Percentiles rank a stretch among this genome's conserved stretches.
These are phyloP conservation scores for Xylariaceae sp. DNA, from an alignment of 2,329 filamentous ascomycete species.

Conservation along the genomic window DNA sequence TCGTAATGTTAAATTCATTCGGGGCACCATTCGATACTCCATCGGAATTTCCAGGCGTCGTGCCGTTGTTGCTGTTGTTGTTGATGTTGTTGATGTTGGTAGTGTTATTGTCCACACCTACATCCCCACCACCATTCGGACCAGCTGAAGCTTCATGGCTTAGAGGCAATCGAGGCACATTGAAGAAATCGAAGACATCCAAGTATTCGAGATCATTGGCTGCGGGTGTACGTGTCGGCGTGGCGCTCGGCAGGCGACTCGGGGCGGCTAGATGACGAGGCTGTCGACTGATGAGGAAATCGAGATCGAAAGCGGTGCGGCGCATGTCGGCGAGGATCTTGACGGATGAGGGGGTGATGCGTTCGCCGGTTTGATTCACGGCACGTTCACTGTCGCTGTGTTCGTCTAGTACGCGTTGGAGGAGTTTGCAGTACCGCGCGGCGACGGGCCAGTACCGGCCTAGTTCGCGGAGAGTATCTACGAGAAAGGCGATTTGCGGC, in stretches of 20 bases:
- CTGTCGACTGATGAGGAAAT: constrained; percentile 82
- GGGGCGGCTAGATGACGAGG: constrained; percentile 46
- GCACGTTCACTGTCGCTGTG: constrained; percentile 68
- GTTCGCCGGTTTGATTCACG: constrained; percentile 52
- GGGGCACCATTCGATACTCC: constrained; percentile 22
- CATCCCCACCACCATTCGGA: constrained; percentile 14
- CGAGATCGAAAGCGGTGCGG: constrained; percentile 81
- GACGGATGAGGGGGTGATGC: constrained; percentile 74
- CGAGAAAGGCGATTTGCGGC: constrained; percentile 72
- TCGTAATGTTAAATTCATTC: constrained; percentile 72
- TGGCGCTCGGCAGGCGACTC: constrained; percentile 47
- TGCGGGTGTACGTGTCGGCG: constrained; percentile 62
- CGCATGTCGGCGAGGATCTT: constrained; percentile 89
- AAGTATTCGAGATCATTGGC: constrained; percentile 84
- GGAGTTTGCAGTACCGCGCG: constrained; percentile 69
- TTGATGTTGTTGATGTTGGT: too few relatives aligned
- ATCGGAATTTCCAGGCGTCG: constrained; percentile 17
- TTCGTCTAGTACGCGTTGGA: constrained; percentile 80
- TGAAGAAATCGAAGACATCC: constrained; percentile 93
- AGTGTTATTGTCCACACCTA: constrained; percentile 7
- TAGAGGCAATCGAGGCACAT: constrained; percentile 67
- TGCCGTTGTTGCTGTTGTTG: too few relatives aligned
- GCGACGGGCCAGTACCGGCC: constrained; percentile 82
- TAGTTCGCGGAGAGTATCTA: constrained; percentile 75
- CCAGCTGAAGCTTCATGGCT: constrained; percentile 34